Base-by-base conservation (phyloP, 2,329 filamentous ascomycete genomes). In the Penicillium sumatraense region DNA sequence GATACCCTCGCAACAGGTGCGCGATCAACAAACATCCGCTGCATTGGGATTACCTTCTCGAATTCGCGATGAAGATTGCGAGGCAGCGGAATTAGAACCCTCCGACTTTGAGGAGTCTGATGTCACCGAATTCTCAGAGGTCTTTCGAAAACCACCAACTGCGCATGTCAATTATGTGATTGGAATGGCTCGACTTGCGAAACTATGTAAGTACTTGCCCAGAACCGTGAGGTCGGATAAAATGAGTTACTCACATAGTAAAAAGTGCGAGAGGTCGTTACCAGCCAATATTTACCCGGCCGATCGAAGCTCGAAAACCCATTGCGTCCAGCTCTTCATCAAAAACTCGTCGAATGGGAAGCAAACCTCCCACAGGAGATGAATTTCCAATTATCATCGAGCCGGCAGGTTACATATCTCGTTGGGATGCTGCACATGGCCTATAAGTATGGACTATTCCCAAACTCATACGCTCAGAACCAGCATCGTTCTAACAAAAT, bases 61-160 rank as follows among this genome's bases (percentile, higher is more conserved):
- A 1, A 80, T 81, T 29, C 75, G 77, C 6, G 78, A 82, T 26
- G 76, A 81, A 53, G 80, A 81, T 31, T 81, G 80, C 51, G 79
- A 81, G 53, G 68, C 79, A 7, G 72, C 73, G 8, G 69, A 74
- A 44, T 68, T 80, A 1, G 61, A 70, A 5, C 54, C 65, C 11
- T 62, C 67, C 0, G 75, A 80, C 61, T 72, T 78, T 26, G 62
- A 73, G 40, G 67, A 72, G 40, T 64, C 73, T 13, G 68, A 70
- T 42, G 35, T 65, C 5, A 51, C 65, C 1, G 56, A 64, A 16
- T 56, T 67, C 35, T 52, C 64, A 11, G 54, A 63, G 2, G 56
- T 69, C 20, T 68, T 76, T 55, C 60, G 72, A 14, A 62, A 58
- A 23, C 72, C 71, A 23, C 68, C 56, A 11, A 64, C 58, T n/a